Evolutionary conservation across 2,329 filamentous ascomycete genomes (phyloP).

Genomic region (Claviceps sp.): DNA sequence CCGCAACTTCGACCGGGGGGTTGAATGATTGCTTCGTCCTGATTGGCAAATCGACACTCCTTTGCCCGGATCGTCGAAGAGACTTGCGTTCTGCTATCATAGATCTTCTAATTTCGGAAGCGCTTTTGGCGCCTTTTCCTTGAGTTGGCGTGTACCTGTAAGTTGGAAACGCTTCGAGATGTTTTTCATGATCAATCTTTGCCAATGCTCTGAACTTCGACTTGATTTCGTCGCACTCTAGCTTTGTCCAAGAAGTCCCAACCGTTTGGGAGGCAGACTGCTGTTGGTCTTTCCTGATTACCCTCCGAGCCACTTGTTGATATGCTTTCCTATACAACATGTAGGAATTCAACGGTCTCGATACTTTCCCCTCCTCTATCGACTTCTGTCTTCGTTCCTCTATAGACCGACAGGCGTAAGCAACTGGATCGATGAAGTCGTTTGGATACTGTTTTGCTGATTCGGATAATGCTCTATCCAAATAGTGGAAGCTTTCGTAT

Average conservation of each 20-base stretch:
- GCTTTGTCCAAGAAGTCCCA: slow-evolving; percentile 63
- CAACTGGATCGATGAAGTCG: slow-evolving; percentile 2
- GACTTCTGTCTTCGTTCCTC: slow-evolving; percentile 5
- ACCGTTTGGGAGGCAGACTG: slow-evolving; percentile 83
- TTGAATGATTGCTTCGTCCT: not conserved
- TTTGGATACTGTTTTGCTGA: not conserved
- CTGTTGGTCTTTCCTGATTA: slow-evolving; percentile 80
- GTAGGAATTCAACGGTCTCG: slow-evolving; percentile 90
- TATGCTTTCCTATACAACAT: slow-evolving; percentile 95
- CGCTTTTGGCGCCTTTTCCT: slow-evolving; percentile 23
- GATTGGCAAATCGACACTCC: not conserved
- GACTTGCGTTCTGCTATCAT: slow-evolving; percentile 21
- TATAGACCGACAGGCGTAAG: slow-evolving; percentile 3
- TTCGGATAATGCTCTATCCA: slow-evolving; percentile 6
- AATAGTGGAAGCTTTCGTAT: not conserved
- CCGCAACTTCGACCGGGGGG: not conserved
- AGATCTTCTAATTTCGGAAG: slow-evolving; percentile 3
- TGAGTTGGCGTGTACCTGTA: slow-evolving; percentile 94
- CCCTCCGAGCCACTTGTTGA: slow-evolving; percentile 67
- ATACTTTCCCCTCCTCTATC: slow-evolving; percentile 33
- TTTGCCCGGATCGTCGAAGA: slow-evolving; percentile 23
- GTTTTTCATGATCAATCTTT: slow-evolving; percentile 68
- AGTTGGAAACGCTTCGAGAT: slow-evolving; percentile 69
- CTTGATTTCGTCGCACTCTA: slow-evolving; percentile 61
- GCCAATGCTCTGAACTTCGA: slow-evolving; percentile 69